Base-by-base conservation (phyloP, 2,329 filamentous ascomycete species). In the Colletotrichum filicis region DNA sequence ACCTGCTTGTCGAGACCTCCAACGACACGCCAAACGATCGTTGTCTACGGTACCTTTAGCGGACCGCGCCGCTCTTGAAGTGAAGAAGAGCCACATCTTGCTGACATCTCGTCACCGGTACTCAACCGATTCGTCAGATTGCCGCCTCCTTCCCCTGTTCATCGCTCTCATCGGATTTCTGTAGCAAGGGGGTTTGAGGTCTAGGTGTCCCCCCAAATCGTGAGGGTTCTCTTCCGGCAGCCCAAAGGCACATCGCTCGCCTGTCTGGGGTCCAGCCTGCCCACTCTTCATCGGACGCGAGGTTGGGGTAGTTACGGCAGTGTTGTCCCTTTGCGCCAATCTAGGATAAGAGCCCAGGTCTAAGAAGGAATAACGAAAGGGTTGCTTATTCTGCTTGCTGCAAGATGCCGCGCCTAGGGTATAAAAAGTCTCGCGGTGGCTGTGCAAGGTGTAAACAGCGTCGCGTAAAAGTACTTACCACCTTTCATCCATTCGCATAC, bases 361-460 rank as follows among this genome's bases (percentile, higher is more conserved):
- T 9, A 8, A 52, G 35, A 22, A 24, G 28, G 28, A 57, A n/a
- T 16, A 19, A 24, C 2, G 12, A n/a, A 62, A 30, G 28, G 42
- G 24, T 26, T 37, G 11, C 28, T 49, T 49, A 22, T 49, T 7
- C 60, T 16, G 42, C 66, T 56, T 55, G 56, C 66, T 28, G 53
- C 24, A 42, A 61, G 56, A 77, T 76, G 75, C 78, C 78, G 49
- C 80, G 79, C 3, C 74, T 83, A 7, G 81, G 81, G 3, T 81
- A 83, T 74, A 82, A 78, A 26, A 83, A 83, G 60, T 82, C 80
- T 37, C 79, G 81, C 11, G 77, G 74, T 52, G 81, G 82, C 30
- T 83, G 82, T 71, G 75, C 77, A 52, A 76, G 80, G n/a, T 83
- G 82, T 74, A 83, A 82, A 70, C 78, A 80, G 46, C 76, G 82